Percentiles rank a stretch among this genome's conserved stretches.
phyloP scores from a whole-genome alignment of 352 stramenopile genomes.

The Pythium graminicola region DNA sequence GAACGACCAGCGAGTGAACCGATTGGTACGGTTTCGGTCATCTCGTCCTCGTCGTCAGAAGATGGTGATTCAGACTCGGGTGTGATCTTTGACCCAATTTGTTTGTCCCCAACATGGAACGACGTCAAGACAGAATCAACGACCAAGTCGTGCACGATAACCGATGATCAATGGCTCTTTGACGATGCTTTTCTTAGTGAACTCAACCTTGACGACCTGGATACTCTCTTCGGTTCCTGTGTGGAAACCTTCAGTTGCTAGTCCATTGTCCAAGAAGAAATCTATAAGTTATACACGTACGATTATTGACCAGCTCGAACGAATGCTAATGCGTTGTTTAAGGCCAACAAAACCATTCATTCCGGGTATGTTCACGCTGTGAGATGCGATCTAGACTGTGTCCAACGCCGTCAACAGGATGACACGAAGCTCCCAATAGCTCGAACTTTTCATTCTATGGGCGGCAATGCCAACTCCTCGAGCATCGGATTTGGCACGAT shows the following conservation, averaged over 20 bases:
- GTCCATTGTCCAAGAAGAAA: not conserved
- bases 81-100: constrained; percentile 19
- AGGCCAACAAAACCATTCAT: too few relatives aligned
- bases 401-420: constrained; percentile 2
- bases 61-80: constrained; percentile 9
- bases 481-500: too few relatives aligned
- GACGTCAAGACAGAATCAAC: not conserved
- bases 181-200: constrained; percentile 14
- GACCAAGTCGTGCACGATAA: not conserved
- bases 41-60: constrained; percentile 6
- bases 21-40: constrained; percentile 8
- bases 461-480: too few relatives aligned
- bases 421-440: not conserved
- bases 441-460: too few relatives aligned
- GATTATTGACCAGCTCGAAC: not conserved
- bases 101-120: constrained; percentile 9
- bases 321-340: too few relatives aligned
- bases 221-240: constrained; percentile 8
- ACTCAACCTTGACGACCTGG: constrained; percentile 17
- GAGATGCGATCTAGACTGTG: too few relatives aligned
- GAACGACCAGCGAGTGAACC: constrained; percentile 10
- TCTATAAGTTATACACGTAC: not conserved
- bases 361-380: too few relatives aligned
- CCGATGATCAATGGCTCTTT: constrained; percentile 2
- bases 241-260: constrained; percentile 16